Evolutionary conservation across 2,329 filamentous ascomycete species (phyloP), one percentile per base, ranked within the genome.

Genomic region (Aspergillus pseudotamarii): DNA sequence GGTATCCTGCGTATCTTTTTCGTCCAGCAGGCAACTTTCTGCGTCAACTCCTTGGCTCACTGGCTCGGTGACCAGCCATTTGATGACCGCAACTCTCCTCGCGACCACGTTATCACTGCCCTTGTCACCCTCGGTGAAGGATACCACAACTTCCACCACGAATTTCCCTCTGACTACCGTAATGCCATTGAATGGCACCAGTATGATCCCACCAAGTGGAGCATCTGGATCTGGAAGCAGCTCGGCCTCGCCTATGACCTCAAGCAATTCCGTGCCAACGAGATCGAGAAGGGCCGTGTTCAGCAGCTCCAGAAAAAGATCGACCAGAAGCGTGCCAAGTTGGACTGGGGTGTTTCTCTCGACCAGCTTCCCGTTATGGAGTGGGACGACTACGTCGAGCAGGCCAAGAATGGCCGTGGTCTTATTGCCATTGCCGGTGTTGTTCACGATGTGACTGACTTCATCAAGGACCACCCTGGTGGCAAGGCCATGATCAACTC

Each of bases 111-210:
- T 75, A 88, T 96, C 80, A 96, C 92, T 46, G 92, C 92, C 51
- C 82, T 96, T 21, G 89, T 93, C 71, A 96, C 92, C 50, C 89
- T 96, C 26, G 92, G 92, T 56, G 92, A 94, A 81, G 92, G 92
- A 34, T 96, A 96, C 83, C 92, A 96, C 86, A 96, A 96, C 86
- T 96, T 96, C 86, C 92, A 96, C 82, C 92, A 96, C 85, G 92
- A 96, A 79, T 96, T 96, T 82, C 93, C 93, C 60, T 94, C 91
- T 12, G 92, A 96, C 79, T 96, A 95, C 87, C 91, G 92, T 77
- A 96, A 96, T 77, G 92, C 92, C 66, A 94, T 95, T 71, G 85
- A 93, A 80, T 96, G 92, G 92, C 90, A 89, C 82, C 92, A 96
- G 82, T 96, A 96, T 75, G 92, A 96, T 78, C 92, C 92, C 54